phyloP scores from a whole-genome alignment of 2,329 filamentous ascomycete species.

The Microsporum canis region DNA sequence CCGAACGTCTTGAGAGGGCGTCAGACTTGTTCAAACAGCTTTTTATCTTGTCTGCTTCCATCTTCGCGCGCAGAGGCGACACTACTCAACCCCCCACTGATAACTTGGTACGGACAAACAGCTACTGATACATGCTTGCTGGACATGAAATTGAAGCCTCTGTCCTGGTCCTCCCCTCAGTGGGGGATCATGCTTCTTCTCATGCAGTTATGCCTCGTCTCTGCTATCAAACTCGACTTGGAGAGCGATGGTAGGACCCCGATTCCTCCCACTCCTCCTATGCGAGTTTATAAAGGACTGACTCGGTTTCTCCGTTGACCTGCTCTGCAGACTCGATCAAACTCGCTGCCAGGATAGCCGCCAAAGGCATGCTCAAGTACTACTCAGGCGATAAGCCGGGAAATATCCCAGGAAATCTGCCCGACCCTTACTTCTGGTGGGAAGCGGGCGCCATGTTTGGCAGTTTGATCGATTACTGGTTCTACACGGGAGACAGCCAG shows the following conservation, averaged over 20 bases:
- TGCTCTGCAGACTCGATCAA: constrained; percentile 23
- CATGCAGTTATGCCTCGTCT: neutral
- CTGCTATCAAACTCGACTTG: constrained; percentile 11
- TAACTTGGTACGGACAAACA: neutral
- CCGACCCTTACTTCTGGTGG: constrained; percentile 30
- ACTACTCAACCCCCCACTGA: neutral
- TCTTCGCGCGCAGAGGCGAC: neutral
- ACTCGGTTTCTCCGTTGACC: neutral
- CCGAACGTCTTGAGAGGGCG: neutral
- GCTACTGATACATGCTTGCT: neutral
- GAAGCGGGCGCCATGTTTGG: constrained; percentile 28
- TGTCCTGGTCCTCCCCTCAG: neutral
- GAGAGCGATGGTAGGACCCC: constrained; percentile 10
- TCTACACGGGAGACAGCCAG: constrained; percentile 60
- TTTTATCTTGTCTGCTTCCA: neutral
- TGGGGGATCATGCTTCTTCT: neutral
- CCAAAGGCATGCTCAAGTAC: constrained; percentile 25
- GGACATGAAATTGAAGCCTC: neutral
- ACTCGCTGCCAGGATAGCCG: constrained; percentile 22
- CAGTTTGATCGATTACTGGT: constrained; percentile 72
- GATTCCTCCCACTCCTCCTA: neutral
- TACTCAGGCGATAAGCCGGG: constrained; percentile 26
- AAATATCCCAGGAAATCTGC: constrained; percentile 23
- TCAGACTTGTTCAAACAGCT: neutral
- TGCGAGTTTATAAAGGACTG: neutral